Evolutionary conservation across 2,329 filamentous ascomycete genomes (phyloP), one percentile per base, ranked within the genome.

Genomic region (Lasiodiplodia sp.): DNA sequence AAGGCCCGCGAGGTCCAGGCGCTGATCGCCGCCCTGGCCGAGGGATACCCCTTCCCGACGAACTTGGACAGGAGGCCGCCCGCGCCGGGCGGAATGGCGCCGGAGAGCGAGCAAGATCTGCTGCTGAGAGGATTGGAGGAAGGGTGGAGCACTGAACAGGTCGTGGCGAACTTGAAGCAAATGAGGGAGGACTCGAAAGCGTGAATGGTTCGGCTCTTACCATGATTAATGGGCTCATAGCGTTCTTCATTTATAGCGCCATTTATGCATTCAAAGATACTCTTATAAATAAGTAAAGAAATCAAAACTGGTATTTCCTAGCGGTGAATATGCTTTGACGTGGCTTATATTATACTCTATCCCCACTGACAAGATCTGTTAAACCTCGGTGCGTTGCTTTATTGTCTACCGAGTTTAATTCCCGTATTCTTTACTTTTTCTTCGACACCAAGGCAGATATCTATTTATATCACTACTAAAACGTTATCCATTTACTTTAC

Each of bases 11-110:
- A 81, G 69, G 76, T 87, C 3, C 78, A 79, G 69, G 81, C 84
- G 2, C 81, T 87, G 40, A 75, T 89, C 0, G 75, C 78, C 4
- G 84, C 86, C 14, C 77, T 89, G 5, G 86, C 80, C 0, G 85
- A 89, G 40, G 88, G 86, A 0, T 89, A 89, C 75, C 84, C 87
- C 1, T 90, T 90, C 70, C 87, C 87, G 0, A 89, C 87, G 6
- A 89, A 90, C 75, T 71, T 90, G 60, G 87, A 90, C 72, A 81
- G 78, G 2, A 82, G 87, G 58, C 83, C 86, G 1, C 88, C 88
- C 0, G 83, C 82, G 37, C 83, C 83, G 0, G 84, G 83, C 53
- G 87, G 84, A 0, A 88, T 89, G 87, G 86, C 87, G 11, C 87
- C 87, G 3, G 83, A 85, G 73, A 88, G 85, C 70, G 87, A 89